Evolutionary conservation across 345 rosid species (phyloP).

Genomic region (Microthlaspi erraticum): DNA sequence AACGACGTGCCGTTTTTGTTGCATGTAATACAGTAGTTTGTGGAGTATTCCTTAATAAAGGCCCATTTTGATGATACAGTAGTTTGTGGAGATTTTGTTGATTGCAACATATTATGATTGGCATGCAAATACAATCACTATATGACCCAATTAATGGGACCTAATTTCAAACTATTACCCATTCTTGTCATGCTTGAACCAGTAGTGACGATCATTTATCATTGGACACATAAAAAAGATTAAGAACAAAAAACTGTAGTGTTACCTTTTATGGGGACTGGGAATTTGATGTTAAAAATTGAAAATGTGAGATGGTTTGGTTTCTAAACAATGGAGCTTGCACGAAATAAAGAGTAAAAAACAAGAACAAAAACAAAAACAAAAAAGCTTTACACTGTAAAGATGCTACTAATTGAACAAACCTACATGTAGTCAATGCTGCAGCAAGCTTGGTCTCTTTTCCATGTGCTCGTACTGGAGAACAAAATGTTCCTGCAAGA

Average conservation of each 20-base stretch:
- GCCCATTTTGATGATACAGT: too few species aligned
- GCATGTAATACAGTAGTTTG: background rate
- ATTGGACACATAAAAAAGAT: background rate
- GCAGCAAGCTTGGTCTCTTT: conserved; percentile 89
- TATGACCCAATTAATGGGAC: too few species aligned
- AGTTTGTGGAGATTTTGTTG: too few species aligned
- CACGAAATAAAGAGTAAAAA: conserved; percentile 23
- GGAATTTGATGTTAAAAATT: conserved; percentile 33
- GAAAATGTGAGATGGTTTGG: conserved; percentile 31
- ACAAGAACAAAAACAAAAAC: background rate
- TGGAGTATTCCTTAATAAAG: too few species aligned
- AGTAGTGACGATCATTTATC: conserved; percentile 9
- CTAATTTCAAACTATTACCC: conserved; percentile 3
- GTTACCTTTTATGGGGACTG: conserved; percentile 22
- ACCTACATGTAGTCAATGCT: conserved; percentile 56
- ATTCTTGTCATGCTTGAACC: conserved; percentile 13
- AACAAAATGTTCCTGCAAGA: conserved; percentile 80
- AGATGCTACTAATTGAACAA: conserved; percentile 45
- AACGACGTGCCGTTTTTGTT: conserved; percentile 24
- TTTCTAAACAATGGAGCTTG: conserved; percentile 39
- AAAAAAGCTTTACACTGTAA: conserved; percentile 63
- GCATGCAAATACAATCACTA: too few species aligned
- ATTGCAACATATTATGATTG: too few species aligned
- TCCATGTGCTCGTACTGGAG: conserved; percentile 80
- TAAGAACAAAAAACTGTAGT: conserved; percentile 16